phyloP scores from a whole-genome alignment of 768 basidiomycete genomes.

The Mycena belliarum region DNA sequence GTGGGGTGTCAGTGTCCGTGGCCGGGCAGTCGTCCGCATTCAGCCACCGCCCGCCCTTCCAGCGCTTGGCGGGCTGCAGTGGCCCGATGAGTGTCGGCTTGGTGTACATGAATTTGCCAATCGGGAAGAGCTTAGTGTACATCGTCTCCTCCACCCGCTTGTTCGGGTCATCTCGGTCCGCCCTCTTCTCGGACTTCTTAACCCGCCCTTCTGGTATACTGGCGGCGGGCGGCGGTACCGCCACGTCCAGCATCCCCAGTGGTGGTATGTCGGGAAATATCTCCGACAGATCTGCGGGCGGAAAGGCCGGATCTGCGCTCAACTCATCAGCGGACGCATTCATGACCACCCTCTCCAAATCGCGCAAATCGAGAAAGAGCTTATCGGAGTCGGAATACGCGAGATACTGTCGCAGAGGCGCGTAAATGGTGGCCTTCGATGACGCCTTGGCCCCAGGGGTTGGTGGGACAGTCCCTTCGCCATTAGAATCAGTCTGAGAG shows the following conservation, averaged over 20 bases:
- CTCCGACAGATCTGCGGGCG: slow-evolving; percentile 53
- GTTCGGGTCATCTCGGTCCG: slow-evolving; percentile 68
- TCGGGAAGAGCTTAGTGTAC: slow-evolving; percentile 73
- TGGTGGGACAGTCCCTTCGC: slow-evolving; percentile 27
- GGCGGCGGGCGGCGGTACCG: slow-evolving; percentile 32
- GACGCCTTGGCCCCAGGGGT: slow-evolving; percentile 36
- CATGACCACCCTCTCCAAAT: slow-evolving; percentile 32
- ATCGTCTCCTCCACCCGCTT: slow-evolving; percentile 79
- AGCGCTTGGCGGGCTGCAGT: slow-evolving; percentile 78
- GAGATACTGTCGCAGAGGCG: slow-evolving; percentile 61
- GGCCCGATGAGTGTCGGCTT: slow-evolving; percentile 86
- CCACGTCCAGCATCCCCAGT: slow-evolving; percentile 53
- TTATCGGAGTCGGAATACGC: slow-evolving; percentile 60
- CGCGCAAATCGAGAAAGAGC: slow-evolving; percentile 50
- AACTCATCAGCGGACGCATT: slow-evolving; percentile 30
- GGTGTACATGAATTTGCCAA: slow-evolving; percentile 74
- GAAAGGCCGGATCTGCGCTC: slow-evolving; percentile 26
- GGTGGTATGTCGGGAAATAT: slow-evolving; percentile 87
- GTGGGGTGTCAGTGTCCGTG: slow-evolving; percentile 40
- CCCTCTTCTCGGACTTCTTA: slow-evolving; percentile 62
- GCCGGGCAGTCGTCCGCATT: slow-evolving; percentile 60
- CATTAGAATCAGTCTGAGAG: slow-evolving; percentile 42
- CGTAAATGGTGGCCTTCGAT: slow-evolving; percentile 47
- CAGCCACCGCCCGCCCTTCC: slow-evolving; percentile 64
- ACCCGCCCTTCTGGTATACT: slow-evolving; percentile 37